phyloP scores from a whole-genome alignment of 805 yeast species.

The Candida jianshihensis region DNA sequence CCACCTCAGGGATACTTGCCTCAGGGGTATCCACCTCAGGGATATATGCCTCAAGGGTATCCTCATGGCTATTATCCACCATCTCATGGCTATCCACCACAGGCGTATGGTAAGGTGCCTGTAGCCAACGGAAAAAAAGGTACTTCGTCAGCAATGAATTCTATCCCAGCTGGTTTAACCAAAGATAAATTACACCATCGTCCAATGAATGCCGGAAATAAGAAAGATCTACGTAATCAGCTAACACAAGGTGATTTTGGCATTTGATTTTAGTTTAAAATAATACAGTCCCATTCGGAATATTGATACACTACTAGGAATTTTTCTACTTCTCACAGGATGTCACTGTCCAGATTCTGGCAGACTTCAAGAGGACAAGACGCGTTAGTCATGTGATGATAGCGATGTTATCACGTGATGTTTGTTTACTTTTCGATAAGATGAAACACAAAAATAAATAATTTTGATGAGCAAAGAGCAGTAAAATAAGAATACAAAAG shows the following conservation, averaged over 20 bases:
- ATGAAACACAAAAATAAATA: not conserved
- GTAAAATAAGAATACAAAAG: not conserved
- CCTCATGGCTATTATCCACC: constrained; percentile 9
- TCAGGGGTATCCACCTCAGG: constrained; percentile 15
- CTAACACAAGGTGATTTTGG: constrained; percentile 65
- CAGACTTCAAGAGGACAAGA: too few relatives aligned
- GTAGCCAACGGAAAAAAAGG: too few relatives aligned
- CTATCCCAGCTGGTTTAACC: constrained; percentile 38
- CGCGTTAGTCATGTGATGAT: not conserved
- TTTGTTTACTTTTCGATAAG: constrained; percentile 8
- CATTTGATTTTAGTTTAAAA: constrained; percentile 40
- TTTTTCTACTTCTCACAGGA: too few relatives aligned
- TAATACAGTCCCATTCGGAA: too few relatives aligned
- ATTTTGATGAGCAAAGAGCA: too few relatives aligned
- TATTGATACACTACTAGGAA: not conserved
- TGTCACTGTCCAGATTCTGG: too few relatives aligned
- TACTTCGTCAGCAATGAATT: too few relatives aligned
- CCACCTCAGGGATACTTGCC: constrained; percentile 10
- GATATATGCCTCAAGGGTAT: constrained; percentile 8
- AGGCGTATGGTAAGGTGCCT: too few relatives aligned
- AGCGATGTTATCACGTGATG: constrained; percentile 6
- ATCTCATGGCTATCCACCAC: constrained; percentile 10
- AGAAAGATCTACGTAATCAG: constrained; percentile 56
- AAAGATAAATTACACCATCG: constrained; percentile 41
- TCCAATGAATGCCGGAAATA: constrained; percentile 32